These are phyloP conservation scores for Cytospora paraplurivora DNA, from an alignment of 2,329 filamentous ascomycete genomes.

Conservation along the genomic window DNA sequence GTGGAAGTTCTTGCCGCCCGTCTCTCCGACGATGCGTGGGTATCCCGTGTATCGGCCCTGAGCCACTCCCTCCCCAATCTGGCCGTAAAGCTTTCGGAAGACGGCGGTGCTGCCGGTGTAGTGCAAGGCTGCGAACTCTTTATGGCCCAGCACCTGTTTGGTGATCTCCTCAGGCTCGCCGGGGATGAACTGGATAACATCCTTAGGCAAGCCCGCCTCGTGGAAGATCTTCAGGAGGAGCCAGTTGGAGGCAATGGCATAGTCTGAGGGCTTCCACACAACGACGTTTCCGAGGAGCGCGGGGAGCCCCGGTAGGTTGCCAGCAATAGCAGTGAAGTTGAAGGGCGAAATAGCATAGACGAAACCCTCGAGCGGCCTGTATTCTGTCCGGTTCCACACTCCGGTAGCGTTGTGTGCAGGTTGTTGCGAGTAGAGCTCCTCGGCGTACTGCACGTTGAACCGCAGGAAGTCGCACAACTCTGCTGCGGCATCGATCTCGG, in stretches of 20 bases:
- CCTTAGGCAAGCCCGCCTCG: slow-evolving; percentile 84
- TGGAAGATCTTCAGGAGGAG: slow-evolving; percentile 86
- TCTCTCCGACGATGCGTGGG: slow-evolving; percentile 53
- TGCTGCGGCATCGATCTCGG: slow-evolving; percentile 95
- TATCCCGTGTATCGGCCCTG: slow-evolving; percentile 83
- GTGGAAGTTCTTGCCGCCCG: slow-evolving; percentile 57
- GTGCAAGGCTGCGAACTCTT: slow-evolving; percentile 85
- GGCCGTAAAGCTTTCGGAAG: slow-evolving; percentile 84
- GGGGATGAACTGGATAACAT: slow-evolving; percentile 92
- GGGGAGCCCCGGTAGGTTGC: slow-evolving; percentile 80
- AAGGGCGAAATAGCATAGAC: slow-evolving; percentile 94
- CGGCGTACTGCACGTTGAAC: slow-evolving; percentile 92
- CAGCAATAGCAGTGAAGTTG: slow-evolving; percentile 96
- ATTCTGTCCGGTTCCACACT: slow-evolving; percentile 89
- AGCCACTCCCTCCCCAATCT: slow-evolving; percentile 79
- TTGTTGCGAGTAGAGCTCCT: slow-evolving; percentile 87
- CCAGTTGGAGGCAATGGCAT: slow-evolving; percentile 87
- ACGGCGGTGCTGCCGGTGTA: slow-evolving; percentile 93
- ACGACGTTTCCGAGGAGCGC: slow-evolving; percentile 93
- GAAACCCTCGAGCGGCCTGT: slow-evolving; percentile 89
- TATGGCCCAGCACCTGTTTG: slow-evolving; percentile 72
- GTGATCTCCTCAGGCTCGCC: slow-evolving; percentile 86
- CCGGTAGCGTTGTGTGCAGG: slow-evolving; percentile 80
- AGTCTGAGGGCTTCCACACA: slow-evolving; percentile 94
- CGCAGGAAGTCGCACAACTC: slow-evolving; percentile 91